Conservation (phyloP, 2,329 filamentous ascomycete species). For the Sporothrix pseudoabietina region DNA sequence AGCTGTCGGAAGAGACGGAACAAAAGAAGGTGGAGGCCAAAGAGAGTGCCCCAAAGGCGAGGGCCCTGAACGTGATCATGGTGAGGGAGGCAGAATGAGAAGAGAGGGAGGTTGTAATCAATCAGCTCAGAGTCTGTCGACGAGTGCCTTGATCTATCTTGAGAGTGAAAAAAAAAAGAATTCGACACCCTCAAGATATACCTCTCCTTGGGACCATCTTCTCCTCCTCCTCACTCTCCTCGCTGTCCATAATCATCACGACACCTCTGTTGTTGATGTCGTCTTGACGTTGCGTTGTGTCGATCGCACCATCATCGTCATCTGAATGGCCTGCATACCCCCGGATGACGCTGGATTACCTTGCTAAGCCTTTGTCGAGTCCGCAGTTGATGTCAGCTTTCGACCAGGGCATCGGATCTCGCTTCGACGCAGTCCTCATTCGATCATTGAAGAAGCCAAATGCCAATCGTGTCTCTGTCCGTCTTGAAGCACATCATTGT, state of each 20-base stretch:
- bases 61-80: not conserved
- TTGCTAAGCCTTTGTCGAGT: too few species aligned
- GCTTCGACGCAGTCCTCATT: not conserved
- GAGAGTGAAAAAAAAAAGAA: too few species aligned
- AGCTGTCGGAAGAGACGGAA: not conserved
- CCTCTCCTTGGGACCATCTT: too few species aligned
- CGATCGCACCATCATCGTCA: not conserved
- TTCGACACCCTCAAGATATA: not conserved
- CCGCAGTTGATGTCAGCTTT: too few species aligned
- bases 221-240: not conserved
- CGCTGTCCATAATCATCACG: slow-evolving; percentile 1
- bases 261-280: not conserved
- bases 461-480: too few species aligned
- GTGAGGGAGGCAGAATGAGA: not conserved
- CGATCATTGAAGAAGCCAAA: not conserved
- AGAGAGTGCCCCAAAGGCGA: not conserved
- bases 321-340: too few species aligned
- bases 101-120: not conserved
- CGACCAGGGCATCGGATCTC: not conserved
- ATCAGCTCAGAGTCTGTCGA: not conserved
- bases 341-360: too few species aligned
- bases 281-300: not conserved
- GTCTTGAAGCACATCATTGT: not conserved
- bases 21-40: not conserved
- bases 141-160: too few species aligned